Evolutionary conservation across 2,329 filamentous ascomycete species (phyloP).

Genomic region (Herpotrichia juniperi): DNA sequence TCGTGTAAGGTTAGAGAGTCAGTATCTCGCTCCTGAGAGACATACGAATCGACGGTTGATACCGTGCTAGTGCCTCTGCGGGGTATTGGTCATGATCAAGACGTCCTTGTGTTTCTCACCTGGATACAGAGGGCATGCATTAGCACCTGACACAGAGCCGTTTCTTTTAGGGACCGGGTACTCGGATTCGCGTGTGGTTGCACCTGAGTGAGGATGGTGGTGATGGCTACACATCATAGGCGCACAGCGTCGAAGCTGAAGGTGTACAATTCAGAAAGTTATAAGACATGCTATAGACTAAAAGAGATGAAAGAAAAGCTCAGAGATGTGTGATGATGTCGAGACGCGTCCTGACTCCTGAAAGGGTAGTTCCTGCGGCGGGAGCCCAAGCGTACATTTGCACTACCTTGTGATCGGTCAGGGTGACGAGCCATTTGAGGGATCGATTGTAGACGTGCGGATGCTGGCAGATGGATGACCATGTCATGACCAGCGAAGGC

Average conservation of each 20-base stretch:
- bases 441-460: neutral
- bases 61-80: constrained; percentile 16
- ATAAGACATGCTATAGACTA: constrained; percentile 4
- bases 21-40: neutral
- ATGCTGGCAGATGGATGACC: neutral
- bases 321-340: neutral
- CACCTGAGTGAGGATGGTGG: constrained; percentile 22
- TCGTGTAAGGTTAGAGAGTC: neutral
- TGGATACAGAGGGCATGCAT: constrained; percentile 30
- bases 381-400: neutral
- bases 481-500: neutral
- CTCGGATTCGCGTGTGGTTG: constrained; percentile 36
- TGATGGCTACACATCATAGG: constrained; percentile 32
- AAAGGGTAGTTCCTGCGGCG: neutral
- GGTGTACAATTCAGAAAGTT: constrained; percentile 1
- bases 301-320: constrained; percentile 3
- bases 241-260: constrained; percentile 7
- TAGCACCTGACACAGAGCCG: constrained; percentile 41
- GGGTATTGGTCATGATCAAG: constrained; percentile 16
- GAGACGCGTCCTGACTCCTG: neutral
- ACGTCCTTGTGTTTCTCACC: constrained; percentile 14
- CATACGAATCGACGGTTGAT: neutral
- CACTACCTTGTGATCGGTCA: neutral
- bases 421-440: neutral
- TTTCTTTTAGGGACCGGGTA: constrained; percentile 39